Percentiles rank a stretch among this genome's conserved stretches.
Conservation (phyloP, 805 yeast species). For the Yamadazyma akitaensis region DNA sequence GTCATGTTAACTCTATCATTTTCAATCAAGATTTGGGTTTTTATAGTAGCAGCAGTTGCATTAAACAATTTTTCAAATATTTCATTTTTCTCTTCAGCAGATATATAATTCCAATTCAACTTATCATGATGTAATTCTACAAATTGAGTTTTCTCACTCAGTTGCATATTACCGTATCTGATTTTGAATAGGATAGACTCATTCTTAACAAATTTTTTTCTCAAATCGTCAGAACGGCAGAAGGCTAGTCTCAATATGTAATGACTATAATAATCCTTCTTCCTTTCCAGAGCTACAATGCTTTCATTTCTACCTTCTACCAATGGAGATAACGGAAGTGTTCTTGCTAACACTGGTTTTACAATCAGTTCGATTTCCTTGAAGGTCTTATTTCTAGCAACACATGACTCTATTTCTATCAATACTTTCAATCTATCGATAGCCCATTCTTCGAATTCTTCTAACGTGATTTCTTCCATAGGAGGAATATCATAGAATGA, state of each 20-base stretch:
- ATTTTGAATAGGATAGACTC: slow-evolving; percentile 74
- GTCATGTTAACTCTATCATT: slow-evolving; percentile 26
- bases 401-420: slow-evolving; percentile 76
- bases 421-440: slow-evolving; percentile 82
- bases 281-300: slow-evolving; percentile 54
- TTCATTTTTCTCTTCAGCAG: slow-evolving; percentile 55
- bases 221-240: slow-evolving; percentile 79
- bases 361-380: slow-evolving; percentile 65
- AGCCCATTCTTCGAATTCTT: slow-evolving; percentile 94
- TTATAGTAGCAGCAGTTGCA: slow-evolving; percentile 49
- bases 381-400: slow-evolving; percentile 57
- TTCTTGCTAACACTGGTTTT: slow-evolving; percentile 61
- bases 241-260: slow-evolving; percentile 85
- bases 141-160: slow-evolving; percentile 67
- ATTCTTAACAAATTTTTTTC: slow-evolving; percentile 72
- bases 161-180: slow-evolving; percentile 62
- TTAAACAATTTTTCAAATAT: slow-evolving; percentile 50
- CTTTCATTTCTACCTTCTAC: slow-evolving; percentile 28
- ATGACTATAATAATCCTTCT: slow-evolving; percentile 91
- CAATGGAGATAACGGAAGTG: slow-evolving; percentile 55
- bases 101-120: slow-evolving; percentile 69
- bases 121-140: slow-evolving; percentile 52
- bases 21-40: slow-evolving; percentile 32
- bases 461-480: slow-evolving; percentile 78
- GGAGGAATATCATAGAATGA: slow-evolving; percentile 80